phyloP scores from a whole-genome alignment of 148 eudicot genomes.

The Limonium bicolor region DNA sequence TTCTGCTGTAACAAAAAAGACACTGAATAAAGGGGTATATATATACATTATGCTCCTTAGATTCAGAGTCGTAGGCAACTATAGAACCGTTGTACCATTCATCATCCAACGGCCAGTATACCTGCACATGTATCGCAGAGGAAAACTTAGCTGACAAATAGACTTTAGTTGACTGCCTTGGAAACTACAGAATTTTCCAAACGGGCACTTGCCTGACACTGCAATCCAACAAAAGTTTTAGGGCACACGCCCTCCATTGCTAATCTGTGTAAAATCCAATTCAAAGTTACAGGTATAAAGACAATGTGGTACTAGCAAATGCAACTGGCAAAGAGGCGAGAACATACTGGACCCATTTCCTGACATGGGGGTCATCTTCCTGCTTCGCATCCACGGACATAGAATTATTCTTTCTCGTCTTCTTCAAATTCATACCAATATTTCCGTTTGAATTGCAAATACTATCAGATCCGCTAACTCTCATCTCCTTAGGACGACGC shows the following conservation, averaged over 20 bases:
- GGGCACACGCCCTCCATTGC: conserved; percentile 54
- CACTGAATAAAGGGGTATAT: background rate
- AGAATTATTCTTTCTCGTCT: conserved; percentile 13
- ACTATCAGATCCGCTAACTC: conserved; percentile 25
- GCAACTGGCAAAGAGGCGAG: background rate
- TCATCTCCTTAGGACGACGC: conserved; percentile 13
- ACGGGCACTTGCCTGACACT: conserved; percentile 49
- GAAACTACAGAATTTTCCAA: background rate
- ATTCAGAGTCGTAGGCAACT: conserved; percentile 30
- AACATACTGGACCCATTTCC: conserved; percentile 47
- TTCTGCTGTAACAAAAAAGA: background rate
- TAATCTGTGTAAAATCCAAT: conserved; percentile 34
- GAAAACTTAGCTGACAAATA: background rate
- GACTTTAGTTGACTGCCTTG: background rate
- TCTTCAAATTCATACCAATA: conserved; percentile 8
- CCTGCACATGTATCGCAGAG: conserved; percentile 28
- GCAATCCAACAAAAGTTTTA: conserved; percentile 44
- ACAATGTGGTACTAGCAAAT: background rate
- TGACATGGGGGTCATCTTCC: conserved; percentile 11
- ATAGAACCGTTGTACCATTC: conserved; percentile 65
- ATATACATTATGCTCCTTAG: conserved; percentile 52
- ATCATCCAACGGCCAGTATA: conserved; percentile 92
- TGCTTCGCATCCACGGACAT: conserved; percentile 7
- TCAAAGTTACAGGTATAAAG: conserved; percentile 1
- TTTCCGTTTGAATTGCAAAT: conserved; percentile 9